These are phyloP conservation scores for Geotrichum australiense DNA, from an alignment of 1,139 yeast species.

Conservation along the genomic window DNA sequence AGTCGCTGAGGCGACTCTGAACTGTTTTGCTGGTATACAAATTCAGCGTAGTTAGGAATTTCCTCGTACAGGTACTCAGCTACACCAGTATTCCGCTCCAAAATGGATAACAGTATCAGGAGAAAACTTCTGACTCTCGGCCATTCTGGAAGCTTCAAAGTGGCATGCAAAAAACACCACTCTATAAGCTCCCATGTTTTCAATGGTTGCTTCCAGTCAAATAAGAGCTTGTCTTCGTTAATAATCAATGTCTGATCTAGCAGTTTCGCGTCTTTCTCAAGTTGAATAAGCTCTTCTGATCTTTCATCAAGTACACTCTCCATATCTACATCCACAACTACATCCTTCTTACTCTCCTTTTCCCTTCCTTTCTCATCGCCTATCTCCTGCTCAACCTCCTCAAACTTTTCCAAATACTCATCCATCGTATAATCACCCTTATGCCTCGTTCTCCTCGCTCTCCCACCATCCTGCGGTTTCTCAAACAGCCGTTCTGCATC, in stretches of 20 bases:
- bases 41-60: background rate
- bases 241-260: too few relatives aligned
- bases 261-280: too few relatives aligned
- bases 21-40: background rate
- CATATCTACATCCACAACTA: background rate
- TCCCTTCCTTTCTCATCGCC: background rate
- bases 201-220: background rate
- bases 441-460: background rate
- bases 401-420: background rate
- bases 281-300: too few relatives aligned
- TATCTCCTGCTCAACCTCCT: background rate
- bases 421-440: background rate
- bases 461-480: background rate
- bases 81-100: background rate
- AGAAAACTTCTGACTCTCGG: background rate
- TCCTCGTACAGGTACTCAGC: background rate
- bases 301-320: background rate
- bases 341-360: background rate
- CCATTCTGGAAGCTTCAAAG: constrained; percentile 2
- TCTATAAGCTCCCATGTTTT: constrained; percentile 1
- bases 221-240: background rate
- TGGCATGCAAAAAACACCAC: constrained; percentile 6
- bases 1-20: background rate
- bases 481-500: background rate
- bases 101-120: background rate